Base-by-base conservation (phyloP, 2,329 filamentous ascomycete species). In the Eutypella sp. region DNA sequence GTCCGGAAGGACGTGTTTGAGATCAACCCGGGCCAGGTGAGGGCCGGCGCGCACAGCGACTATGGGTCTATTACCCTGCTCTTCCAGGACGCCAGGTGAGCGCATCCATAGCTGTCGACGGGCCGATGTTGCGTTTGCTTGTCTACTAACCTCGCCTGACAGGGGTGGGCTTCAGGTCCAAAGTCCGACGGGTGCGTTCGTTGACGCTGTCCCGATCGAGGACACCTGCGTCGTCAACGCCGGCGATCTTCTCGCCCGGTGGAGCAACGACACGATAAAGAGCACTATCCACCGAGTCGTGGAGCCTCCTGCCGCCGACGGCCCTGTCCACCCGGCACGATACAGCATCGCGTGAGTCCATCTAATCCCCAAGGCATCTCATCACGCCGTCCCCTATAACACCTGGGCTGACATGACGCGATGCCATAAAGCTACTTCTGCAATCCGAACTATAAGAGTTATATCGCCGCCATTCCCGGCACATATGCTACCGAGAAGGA, bases 261-360 rank as follows among this genome's bases (percentile, higher is more conserved):
- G 90, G 91, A 89, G 86, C 52, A 96, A 96, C 60, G 89, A 95
- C 59, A 86, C 80, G 4, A 95, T 96, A 69, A 90, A 87, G 70
- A 92, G 87, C 61, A 96, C 91, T 4, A 81, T 90, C 49, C 91
- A 96, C 66, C 82, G 90, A 10, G 91, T 96, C 1, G 87, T 96
- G 5, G 87, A 96, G 68, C 91, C 91, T 2, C 87, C 88, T 1
- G 70, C 73, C 15, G 75, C 74, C 4, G 71, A 69, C 3, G 69
- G 68, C 7, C 75, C 74, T 15, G 68, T 72, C 33, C 85, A 95
- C 64, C 89, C 89, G 1, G 75, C 89, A 1, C 75, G 87, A 33
- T 96, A 96, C 61, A 92, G 86, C 57, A 85, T 96, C 61, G 91
- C 90, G 57, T 96, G 56, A 60, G 76, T n/a, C n/a, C n/a, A n/a